Base-by-base conservation (phyloP, 345 rosid species). In the Eucalyptus cloeziana region DNA sequence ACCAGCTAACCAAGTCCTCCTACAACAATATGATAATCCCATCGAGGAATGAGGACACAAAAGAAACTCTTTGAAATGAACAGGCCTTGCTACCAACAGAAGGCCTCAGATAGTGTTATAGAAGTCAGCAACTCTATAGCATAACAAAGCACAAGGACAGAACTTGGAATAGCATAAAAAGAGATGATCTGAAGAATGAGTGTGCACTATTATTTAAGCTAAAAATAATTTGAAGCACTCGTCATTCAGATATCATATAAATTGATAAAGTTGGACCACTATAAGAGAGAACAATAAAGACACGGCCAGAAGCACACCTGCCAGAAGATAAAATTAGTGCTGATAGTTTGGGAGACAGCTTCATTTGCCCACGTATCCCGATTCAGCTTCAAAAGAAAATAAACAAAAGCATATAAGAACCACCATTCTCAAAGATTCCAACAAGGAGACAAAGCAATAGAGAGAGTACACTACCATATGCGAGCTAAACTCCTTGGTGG, bases 331-430 rank as follows among this genome's bases (percentile, higher is more conserved):
- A 98, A 98, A 90, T 96, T 97, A 45, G 98, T 95, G 89, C 94
- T 93, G 88, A 97, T 91, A 67, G 99, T 97, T 91, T 97, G 97
- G 87, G 98, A 93, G 90, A 98, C 99, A 83, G 99, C 97, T 90
- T 95, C 99, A 92, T 98, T 96, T 88, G 98, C 99, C 99, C 99
- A 98, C 45, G 99, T 98, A 92, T 98, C 99, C 88, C 99, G 94
- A 92, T 98, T 98, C 90, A 98, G 99, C 99, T 97, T 91, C 91
- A 94, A 52, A 92, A 44, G 89, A 50, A 69, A 93, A 93, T 60
- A 90, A 71, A 60, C 91, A 49, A 88, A 87, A 30, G 71, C 40
- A 86, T 30, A 47, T 67, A 24, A 47, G 37, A 87, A 40, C 7
- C n/a, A 81, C 50, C 37, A 54, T 86, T n/a, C 85, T 76, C 47